Evolutionary conservation across 1,139 yeast species (phyloP).

Genomic region (Hanseniaspora gamundiae): DNA sequence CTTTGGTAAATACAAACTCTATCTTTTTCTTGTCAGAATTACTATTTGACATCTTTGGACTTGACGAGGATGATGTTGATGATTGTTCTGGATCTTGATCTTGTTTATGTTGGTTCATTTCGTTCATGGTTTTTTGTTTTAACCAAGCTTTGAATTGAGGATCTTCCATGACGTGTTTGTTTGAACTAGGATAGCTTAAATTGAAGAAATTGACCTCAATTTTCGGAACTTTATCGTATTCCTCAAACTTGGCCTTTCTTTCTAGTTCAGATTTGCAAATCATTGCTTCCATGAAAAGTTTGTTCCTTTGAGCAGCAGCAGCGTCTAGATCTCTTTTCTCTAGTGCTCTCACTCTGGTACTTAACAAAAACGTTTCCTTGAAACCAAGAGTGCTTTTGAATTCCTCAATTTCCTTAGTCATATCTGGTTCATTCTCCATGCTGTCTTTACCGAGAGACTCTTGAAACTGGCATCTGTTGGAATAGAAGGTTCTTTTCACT

Average conservation of each 20-base stretch:
- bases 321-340: constrained; percentile 1
- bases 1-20: not conserved
- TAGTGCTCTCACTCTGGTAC: not conserved
- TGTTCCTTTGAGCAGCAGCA: not conserved
- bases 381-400: not conserved
- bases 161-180: not conserved
- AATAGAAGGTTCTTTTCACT: not conserved
- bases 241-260: constrained; percentile 1
- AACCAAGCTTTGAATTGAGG: not conserved
- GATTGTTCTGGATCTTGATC: not conserved
- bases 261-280: not conserved
- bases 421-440: not conserved
- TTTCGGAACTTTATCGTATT: constrained; percentile 1
- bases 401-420: not conserved
- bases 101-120: not conserved
- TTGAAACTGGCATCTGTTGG: not conserved
- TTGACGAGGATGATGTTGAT: not conserved
- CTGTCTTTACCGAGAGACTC: not conserved
- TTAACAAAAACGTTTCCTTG: not conserved
- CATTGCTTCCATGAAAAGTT: not conserved
- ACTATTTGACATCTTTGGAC: too few species aligned
- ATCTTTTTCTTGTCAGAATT: not conserved
- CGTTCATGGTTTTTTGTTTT: not conserved
- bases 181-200: not conserved
- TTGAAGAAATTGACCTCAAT: not conserved